Base-by-base conservation (phyloP, 1,284 basidiomycete genomes). In the Ceratobasidium sp. region DNA sequence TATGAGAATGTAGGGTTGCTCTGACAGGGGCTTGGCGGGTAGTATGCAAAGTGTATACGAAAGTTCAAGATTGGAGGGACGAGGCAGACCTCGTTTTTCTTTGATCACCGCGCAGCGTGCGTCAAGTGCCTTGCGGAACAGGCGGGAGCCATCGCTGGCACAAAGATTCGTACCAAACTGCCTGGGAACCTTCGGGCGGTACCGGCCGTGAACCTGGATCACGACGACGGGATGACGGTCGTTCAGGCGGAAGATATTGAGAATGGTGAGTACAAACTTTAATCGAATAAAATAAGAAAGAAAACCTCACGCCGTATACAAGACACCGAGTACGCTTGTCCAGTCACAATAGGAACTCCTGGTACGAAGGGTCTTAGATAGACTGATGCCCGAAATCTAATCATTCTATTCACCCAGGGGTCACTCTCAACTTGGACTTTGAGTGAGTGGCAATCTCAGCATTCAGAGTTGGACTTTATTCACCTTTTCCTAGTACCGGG, bases 251-350 rank as follows among this genome's bases (percentile, higher is more conserved):
- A 75, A 24, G 74, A 75, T 24, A 57, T 75, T 45, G 65, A 69
- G 36, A 71, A 75, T 31, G 74, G 74, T 75, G 9, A 44, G 63
- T 17, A 41, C 9, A 24, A 53, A 33, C 11, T 59, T 33, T 47
- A 4, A 45, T 59, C 48, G 19, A 24, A 33, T 27, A 6, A 14
- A 19, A 19, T 29, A 14, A 7, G 15, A n/a, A 11, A 24, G 36
- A 29, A 27, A 27, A 57, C 5, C 45, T 11, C 31, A 41, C 4
- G 36, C 4, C 11, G 36, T 11, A 41, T 11, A 11, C 11, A 41
- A 75, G 74, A 75, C 51, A 54, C 56, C 15, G 74, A 75, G 29
- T 75, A 75, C 47, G 66, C 67, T n/a, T 66, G 66, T 29, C 66
- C 74, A 1, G 66, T 75, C 19, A 71, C 74, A 0, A 75, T 75